Percentiles rank a stretch among this genome's conserved stretches.
Evolutionary conservation across 345 rosid species (phyloP).

Genomic region (Arabidopsis suecica): DNA sequence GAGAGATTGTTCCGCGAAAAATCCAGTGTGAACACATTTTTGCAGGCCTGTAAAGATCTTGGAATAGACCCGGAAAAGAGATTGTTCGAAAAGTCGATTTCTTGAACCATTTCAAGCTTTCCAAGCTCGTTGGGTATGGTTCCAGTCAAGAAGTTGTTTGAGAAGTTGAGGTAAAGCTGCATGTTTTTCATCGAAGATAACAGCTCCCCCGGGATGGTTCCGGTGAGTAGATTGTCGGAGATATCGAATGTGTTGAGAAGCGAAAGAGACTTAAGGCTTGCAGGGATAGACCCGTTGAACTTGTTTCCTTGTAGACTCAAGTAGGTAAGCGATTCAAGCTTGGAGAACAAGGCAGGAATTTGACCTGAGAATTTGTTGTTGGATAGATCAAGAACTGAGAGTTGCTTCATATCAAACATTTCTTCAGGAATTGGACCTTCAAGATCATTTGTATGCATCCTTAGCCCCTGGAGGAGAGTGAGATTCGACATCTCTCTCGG

Average conservation of each 20-base stretch:
- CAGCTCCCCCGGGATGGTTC: slow-evolving; percentile 57
- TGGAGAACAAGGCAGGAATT: slow-evolving; percentile 57
- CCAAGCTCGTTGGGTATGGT: slow-evolving; percentile 76
- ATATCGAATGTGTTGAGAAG: slow-evolving; percentile 65
- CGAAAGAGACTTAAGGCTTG: slow-evolving; percentile 52
- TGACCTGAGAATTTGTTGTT: slow-evolving; percentile 66
- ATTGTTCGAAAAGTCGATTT: slow-evolving; percentile 79
- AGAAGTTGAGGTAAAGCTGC: slow-evolving; percentile 72
- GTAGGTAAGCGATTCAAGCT: slow-evolving; percentile 61
- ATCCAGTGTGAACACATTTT: slow-evolving; percentile 70
- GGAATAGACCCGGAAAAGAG: slow-evolving; percentile 73
- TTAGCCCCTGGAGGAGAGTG: slow-evolving; percentile 72
- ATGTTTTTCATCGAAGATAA: slow-evolving; percentile 52
- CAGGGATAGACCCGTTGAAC: slow-evolving; percentile 77
- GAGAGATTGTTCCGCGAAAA: slow-evolving; percentile 72
- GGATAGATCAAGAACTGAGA: slow-evolving; percentile 59
- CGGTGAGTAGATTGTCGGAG: slow-evolving; percentile 71
- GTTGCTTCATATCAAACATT: slow-evolving; percentile 59
- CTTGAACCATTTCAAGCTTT: slow-evolving; percentile 66
- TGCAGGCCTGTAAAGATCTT: slow-evolving; percentile 60
- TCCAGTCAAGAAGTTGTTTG: slow-evolving; percentile 68
- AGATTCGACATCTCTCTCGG: slow-evolving; percentile 69
- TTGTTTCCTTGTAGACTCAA: slow-evolving; percentile 65
- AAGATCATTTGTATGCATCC: slow-evolving; percentile 53
- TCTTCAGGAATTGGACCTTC: slow-evolving; percentile 65